These are phyloP conservation scores for Aurantiochytrium sp. DNA, from an alignment of 108 stramenopile species.

Conservation along the genomic window DNA sequence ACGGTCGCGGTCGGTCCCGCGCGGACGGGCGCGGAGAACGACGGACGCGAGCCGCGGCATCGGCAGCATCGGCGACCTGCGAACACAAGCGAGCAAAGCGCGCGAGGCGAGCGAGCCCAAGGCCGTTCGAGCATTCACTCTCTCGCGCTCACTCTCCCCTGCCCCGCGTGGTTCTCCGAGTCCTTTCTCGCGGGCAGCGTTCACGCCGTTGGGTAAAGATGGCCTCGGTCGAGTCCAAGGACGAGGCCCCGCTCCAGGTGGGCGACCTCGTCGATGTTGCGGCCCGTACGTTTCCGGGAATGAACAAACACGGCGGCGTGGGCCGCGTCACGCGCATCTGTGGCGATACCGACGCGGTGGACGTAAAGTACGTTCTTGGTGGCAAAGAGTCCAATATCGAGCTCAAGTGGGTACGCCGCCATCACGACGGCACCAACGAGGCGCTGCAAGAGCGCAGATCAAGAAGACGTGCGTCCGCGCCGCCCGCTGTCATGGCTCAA, in stretches of 20 bases:
- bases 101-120: no score
- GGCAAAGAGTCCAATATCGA: not conserved
- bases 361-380: not conserved
- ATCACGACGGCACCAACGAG: not conserved
- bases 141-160: no score
- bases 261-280: not conserved
- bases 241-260: not conserved
- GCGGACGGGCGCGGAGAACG: no score
- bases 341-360: not conserved
- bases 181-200: no score
- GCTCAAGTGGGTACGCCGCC: not conserved
- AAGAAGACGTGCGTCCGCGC: not conserved
- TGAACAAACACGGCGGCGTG: conserved; percentile 11
- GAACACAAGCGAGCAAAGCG: no score
- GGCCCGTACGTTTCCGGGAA: not conserved
- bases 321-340: not conserved
- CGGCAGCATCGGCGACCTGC: no score
- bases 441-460: not conserved
- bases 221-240: not conserved
- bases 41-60: no score
- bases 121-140: no score
- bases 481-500: not conserved
- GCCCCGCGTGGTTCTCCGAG: no score
- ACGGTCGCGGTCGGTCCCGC: no score
- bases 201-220: not conserved